phyloP scores from a whole-genome alignment of 345 rosid species.

The Eucalyptus cloeziana region DNA sequence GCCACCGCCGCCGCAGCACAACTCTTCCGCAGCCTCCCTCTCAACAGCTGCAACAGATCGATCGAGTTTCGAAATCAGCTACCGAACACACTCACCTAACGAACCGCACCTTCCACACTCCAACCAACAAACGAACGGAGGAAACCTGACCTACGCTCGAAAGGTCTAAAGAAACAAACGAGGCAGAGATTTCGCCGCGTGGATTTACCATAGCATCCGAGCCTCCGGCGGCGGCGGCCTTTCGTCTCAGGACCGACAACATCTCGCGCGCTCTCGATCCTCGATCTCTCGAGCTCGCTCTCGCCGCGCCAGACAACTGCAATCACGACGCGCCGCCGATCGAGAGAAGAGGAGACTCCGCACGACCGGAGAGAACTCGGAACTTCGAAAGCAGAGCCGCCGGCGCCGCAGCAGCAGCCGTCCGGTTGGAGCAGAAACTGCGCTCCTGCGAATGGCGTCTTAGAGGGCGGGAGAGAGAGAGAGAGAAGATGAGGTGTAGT shows the following conservation, averaged over 20 bases:
- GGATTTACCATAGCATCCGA: not conserved
- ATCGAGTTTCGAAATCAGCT: not conserved
- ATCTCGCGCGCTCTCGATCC: not conserved
- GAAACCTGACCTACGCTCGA: not conserved
- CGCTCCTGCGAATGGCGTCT: not conserved
- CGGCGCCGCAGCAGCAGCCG: not conserved
- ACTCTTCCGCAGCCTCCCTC: slow-evolving; percentile 17
- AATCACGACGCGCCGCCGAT: not conserved
- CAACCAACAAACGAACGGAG: not conserved
- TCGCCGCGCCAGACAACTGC: not conserved
- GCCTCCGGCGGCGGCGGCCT: not conserved
- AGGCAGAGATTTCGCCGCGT: not conserved
- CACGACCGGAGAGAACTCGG: not conserved
- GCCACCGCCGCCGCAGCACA: slow-evolving; percentile 23
- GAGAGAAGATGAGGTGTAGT: not conserved
- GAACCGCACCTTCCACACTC: not conserved
- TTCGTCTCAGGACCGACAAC: not conserved
- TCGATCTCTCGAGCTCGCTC: not conserved
- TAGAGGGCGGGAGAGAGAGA: not conserved
- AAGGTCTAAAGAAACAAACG: not conserved
- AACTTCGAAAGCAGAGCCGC: not conserved
- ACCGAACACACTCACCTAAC: not conserved
- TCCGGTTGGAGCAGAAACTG: not conserved
- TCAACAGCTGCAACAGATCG: not conserved
- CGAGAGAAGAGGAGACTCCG: not conserved